Base-by-base conservation (phyloP, 2,329 filamentous ascomycete species). In the Endoconidiophora polonica region DNA sequence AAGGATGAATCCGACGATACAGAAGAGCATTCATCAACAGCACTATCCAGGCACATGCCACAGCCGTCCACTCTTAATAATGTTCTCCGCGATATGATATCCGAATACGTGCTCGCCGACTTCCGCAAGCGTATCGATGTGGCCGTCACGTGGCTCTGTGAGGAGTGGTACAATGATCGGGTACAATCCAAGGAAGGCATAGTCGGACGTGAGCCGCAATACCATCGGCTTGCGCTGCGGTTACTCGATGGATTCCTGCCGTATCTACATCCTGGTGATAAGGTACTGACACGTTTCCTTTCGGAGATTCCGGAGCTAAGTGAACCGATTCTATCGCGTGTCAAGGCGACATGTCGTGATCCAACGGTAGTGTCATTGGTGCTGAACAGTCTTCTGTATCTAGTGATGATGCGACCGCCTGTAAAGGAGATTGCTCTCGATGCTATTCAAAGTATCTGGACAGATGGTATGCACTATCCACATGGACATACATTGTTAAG, bases 101-200 rank as follows among this genome's bases (percentile, higher is more conserved):
- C 87, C 64, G 73, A 77, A 49, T 95, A 94, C 62, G 76, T 96
- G 44, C 76, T 96, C 55, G 86, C 93, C 55, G 90, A 96, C 61
- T 98, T 94, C 66, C 79, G 90, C 49, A 80, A 76, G 55, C 81
- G 91, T 41, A 88, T 96, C 55, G 88, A 93, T 57, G 76, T 91
- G 20, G 90, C 87, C 1, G 86, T 96, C 47, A 81, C 82, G 5
- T 98, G 91, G 91, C 72, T 98, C 14, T 94, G 83, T 58, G 91
- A 98, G 63, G 91, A 98, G 65, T 98, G 91, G 90, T 96, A 94
- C 64, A 93, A 88, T 58, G 90, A 96, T 62, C 79, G 64, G 62
- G 65, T 68, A 55, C 66, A 62, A 54, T 67, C 60, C 52, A 40
- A 40, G 33, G 6, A 20, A 23, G 44, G 38, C 26, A 18, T 46